phyloP scores from a whole-genome alignment of 495 filamentous ascomycete species.

The Annulohypoxylon bovei region DNA sequence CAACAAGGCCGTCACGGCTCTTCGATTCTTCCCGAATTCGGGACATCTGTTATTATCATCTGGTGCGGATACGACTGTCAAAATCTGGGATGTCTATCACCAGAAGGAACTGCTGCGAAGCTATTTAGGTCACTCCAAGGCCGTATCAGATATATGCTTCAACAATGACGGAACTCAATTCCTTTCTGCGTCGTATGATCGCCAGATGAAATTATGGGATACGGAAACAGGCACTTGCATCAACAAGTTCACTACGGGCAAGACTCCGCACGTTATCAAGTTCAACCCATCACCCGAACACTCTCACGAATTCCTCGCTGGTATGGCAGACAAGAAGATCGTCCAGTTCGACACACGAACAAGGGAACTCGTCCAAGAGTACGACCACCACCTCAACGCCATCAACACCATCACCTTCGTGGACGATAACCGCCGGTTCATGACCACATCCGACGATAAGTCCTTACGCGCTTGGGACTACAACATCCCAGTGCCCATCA shows the following conservation, averaged over 20 bases:
- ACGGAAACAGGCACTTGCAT: conserved; percentile 92
- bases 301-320: conserved; percentile 90
- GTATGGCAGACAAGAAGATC: conserved; percentile 98
- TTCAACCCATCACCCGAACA: conserved; percentile 86
- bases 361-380: conserved; percentile 87
- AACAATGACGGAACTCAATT: conserved; percentile 83
- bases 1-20: conserved; percentile 79
- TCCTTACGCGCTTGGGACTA: conserved; percentile 97
- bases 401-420: conserved; percentile 98
- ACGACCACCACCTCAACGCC: conserved; percentile 96
- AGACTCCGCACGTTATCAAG: conserved; percentile 92
- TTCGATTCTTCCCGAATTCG: conserved; percentile 86
- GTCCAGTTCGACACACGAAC: conserved; percentile 94
- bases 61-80: conserved; percentile 86
- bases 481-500: conserved; percentile 85
- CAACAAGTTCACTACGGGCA: conserved; percentile 86
- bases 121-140: conserved; percentile 89
- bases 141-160: conserved; percentile 90
- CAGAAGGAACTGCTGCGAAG: conserved; percentile 86
- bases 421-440: conserved; percentile 93
- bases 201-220: conserved; percentile 97
- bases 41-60: conserved; percentile 90
- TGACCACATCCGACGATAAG: conserved; percentile 97
- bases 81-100: conserved; percentile 96
- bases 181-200: conserved; percentile 91